These are phyloP conservation scores for Pinus tabuliformis DNA, from an alignment of 75 land plant species.

Conservation along the genomic window DNA sequence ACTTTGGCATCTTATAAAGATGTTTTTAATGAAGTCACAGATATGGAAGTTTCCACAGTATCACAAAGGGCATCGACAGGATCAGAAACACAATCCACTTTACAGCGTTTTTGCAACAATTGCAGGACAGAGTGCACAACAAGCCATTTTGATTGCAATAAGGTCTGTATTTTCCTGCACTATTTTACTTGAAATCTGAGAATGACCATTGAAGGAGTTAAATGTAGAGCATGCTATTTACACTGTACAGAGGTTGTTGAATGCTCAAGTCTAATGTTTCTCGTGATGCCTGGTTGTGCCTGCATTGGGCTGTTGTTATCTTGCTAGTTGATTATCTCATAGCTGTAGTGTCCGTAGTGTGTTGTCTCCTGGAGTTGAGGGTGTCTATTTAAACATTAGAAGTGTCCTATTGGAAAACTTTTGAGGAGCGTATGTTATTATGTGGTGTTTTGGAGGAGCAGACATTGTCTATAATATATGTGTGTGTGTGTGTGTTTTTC, in stretches of 20 bases:
- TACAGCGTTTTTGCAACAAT: conserved; percentile 24
- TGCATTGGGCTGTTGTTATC: background rate
- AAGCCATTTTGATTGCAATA: conserved; percentile 19
- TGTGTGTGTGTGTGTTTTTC: too few relatives aligned
- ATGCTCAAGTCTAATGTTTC: background rate
- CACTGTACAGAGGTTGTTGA: background rate
- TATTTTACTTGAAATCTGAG: background rate
- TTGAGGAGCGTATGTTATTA: too few relatives aligned
- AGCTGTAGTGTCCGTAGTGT: background rate
- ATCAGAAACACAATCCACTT: background rate
- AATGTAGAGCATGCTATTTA: background rate
- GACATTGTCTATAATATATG: too few relatives aligned
- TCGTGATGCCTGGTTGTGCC: background rate
- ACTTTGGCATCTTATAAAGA: conserved; percentile 58
- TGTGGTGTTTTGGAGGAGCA: too few relatives aligned
- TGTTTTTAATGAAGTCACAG: conserved; percentile 22
- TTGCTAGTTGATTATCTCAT: background rate
- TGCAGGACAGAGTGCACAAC: conserved; percentile 40
- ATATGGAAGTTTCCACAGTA: background rate
- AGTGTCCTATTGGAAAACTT: too few relatives aligned
- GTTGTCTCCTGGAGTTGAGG: background rate
- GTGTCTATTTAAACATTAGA: background rate
- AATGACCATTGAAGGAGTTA: background rate
- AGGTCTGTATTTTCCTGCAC: conserved; percentile 24
- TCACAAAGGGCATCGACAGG: conserved; percentile 7